Evolutionary conservation across 2,329 filamentous ascomycete species (phyloP).

Genomic region (Scedosporium boydii): DNA sequence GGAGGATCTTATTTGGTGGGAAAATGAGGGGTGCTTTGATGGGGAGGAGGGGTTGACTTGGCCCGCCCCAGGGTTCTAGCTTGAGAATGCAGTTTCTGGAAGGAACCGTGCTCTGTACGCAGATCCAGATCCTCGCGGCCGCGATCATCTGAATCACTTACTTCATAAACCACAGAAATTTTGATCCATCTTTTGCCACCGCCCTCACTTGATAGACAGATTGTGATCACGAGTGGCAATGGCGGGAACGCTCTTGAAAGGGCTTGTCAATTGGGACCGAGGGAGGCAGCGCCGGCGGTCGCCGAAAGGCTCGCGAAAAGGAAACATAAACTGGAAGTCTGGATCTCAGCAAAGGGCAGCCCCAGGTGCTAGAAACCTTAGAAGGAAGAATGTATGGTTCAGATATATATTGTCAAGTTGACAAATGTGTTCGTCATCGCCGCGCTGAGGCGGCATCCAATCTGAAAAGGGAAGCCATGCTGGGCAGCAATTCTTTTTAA

Average conservation of each 20-base stretch:
- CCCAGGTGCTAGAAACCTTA: not conserved
- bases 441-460: not conserved
- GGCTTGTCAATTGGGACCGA: too few relatives aligned
- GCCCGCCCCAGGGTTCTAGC: not conserved
- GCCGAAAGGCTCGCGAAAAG: too few relatives aligned
- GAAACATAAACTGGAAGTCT: too few relatives aligned
- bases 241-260: too few relatives aligned
- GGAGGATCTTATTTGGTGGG: not conserved
- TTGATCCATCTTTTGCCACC: too few relatives aligned
- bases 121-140: not conserved
- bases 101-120: not conserved
- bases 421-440: conserved; percentile 6
- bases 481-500: not conserved
- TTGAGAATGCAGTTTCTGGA: too few relatives aligned
- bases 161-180: too few relatives aligned
- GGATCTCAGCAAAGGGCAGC: too few relatives aligned
- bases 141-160: too few relatives aligned
- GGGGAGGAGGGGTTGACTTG: not conserved
- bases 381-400: not conserved
- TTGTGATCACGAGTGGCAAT: too few relatives aligned
- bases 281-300: too few relatives aligned
- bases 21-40: not conserved
- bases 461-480: not conserved
- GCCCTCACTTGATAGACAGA: too few relatives aligned
- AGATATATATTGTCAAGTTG: not conserved